These are phyloP conservation scores for Carallia pectinifolia DNA, from an alignment of 345 rosid species.

Conservation along the genomic window DNA sequence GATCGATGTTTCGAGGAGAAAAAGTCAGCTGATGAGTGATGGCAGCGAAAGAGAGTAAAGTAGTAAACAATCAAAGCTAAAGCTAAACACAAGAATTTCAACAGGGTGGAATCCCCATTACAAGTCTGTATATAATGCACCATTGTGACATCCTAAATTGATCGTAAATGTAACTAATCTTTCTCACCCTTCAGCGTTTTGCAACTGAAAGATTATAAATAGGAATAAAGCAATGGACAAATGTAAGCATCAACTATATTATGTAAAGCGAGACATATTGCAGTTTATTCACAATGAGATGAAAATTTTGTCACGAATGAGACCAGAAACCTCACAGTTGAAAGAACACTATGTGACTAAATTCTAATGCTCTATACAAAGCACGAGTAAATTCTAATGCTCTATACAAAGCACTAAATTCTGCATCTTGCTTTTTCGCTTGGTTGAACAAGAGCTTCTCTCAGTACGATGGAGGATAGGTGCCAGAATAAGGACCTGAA, in stretches of 20 bases:
- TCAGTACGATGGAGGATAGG: slow-evolving; percentile 59
- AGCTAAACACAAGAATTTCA: too few relatives aligned
- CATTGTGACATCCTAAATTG: too few relatives aligned
- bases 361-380: neutral
- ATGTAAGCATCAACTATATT: neutral
- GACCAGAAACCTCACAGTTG: neutral
- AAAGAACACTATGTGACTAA: neutral
- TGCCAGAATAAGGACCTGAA: slow-evolving; percentile 59
- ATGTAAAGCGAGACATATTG: neutral
- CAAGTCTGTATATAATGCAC: too few relatives aligned
- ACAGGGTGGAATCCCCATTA: too few relatives aligned
- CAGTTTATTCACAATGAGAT: neutral
- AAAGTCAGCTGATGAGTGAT: too few relatives aligned
- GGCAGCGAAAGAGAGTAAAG: too few relatives aligned
- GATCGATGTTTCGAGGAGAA: too few relatives aligned
- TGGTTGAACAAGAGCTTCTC: slow-evolving; percentile 4
- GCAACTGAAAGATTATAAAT: too few relatives aligned
- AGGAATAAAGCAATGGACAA: neutral
- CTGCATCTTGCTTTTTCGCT: neutral
- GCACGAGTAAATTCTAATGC: neutral
- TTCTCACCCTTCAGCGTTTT: too few relatives aligned
- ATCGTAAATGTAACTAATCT: too few relatives aligned
- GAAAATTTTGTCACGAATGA: neutral
- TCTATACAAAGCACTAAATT: neutral
- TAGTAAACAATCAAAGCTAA: too few relatives aligned